Base-by-base conservation (phyloP, 495 filamentous ascomycete species). In the Lasiosphaeria miniovina region DNA sequence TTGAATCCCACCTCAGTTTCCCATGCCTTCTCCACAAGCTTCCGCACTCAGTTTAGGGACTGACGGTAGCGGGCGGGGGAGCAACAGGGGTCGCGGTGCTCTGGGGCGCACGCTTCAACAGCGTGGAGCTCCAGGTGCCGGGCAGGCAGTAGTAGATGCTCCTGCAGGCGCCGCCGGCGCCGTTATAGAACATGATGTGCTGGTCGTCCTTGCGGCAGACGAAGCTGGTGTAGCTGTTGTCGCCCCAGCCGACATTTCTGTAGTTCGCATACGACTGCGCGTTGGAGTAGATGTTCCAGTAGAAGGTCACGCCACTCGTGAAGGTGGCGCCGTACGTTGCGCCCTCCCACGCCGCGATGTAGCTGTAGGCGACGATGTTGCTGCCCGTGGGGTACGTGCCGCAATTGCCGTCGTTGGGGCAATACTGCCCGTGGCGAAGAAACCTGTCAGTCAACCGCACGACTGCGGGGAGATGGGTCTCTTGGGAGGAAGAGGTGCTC, bases 251-350 rank as follows among this genome's bases (percentile, higher is more conserved):
- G 63, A 61, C 52, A 31, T 10, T 24, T 1, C 36, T 12, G 38
- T 55, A 65, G 52, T 61, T 56, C 7, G 55, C 45, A 36, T 40
- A 41, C 1, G 52, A 40, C 34, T 61, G 63, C 31, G 63, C 63
- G 45, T 58, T 55, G 12, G 51, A 52, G 24, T 15, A 33, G 46
- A 65, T 61, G 33, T 61, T 61, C 62, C 62, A 65, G 38, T 31
- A 24, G 48, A 65, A 65, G 12, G 50, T 59, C 7, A 55, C 50
- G 34, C 59, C 62, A 0, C 34, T 53, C 7, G 56, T 32, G 59
- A 65, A 65, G 0, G 46, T 59, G 59, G 58, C 61, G 6, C 43
- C 48, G 53, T 57, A 49, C 31, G 17, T 24, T 36, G n/a, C 9
- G 40, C 50, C 43, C 46, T 61, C 55, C 62, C 62, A 65, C 45